A percentile compares a stretch with the other conserved stretches of the same genome.
Conservation (phyloP, 1,139 yeast genomes). For the Yamadazyma sp. region DNA sequence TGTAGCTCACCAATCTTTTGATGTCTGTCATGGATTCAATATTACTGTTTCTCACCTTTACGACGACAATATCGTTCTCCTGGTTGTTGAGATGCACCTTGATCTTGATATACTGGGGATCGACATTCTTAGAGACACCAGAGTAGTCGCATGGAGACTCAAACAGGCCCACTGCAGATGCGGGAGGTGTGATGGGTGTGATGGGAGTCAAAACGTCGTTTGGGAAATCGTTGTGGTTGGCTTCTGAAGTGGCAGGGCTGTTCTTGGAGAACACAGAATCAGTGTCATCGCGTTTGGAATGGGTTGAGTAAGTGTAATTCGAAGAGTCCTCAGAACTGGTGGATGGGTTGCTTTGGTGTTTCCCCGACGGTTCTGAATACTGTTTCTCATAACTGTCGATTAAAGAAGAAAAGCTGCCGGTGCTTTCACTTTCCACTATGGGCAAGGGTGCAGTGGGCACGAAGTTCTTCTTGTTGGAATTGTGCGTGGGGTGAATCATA, state of each 20-base stretch:
- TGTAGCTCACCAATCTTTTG: constrained; percentile 31
- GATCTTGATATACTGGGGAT: constrained; percentile 27
- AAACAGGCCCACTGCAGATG: neutral
- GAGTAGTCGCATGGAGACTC: neutral
- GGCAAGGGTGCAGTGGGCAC: constrained; percentile 35
- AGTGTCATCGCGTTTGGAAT: constrained; percentile 1
- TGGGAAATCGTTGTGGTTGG: constrained; percentile 1
- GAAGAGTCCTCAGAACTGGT: constrained; percentile 1
- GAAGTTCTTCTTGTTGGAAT: constrained; percentile 15
- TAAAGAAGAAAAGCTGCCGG: constrained; percentile 25
- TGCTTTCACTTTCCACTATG: constrained; percentile 16
- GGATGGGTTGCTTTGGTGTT: neutral
- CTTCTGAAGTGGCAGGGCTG: constrained; percentile 13
- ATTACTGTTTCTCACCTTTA: constrained; percentile 27
- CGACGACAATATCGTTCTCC: constrained; percentile 34
- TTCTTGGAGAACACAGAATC: constrained; percentile 14
- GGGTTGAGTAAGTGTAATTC: neutral
- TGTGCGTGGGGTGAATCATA: constrained; percentile 11
- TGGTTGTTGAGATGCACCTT: constrained; percentile 31
- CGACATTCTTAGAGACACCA: neutral
- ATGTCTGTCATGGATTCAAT: constrained; percentile 30
- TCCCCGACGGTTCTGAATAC: no score
- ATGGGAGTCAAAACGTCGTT: constrained; percentile 8
- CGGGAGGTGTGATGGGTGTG: constrained; percentile 23
- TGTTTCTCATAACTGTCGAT: constrained; percentile 17